Percentiles rank a stretch among this genome's conserved stretches.
phyloP scores from a whole-genome alignment of 129 eudicot species.

The sunflower (Helianthus annuus) region DNA sequence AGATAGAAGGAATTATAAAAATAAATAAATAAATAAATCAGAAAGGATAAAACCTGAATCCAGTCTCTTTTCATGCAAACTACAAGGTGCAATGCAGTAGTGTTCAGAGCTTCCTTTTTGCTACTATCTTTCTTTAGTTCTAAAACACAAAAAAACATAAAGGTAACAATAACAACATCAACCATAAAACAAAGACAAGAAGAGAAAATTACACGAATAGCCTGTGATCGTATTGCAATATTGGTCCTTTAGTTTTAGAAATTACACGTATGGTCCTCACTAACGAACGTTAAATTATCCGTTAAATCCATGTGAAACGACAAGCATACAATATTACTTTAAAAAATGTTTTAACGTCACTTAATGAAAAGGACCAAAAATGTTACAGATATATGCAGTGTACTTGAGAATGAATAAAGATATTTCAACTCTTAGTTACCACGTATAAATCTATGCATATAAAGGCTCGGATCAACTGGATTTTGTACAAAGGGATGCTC shows the following conservation, averaged over 20 bases:
- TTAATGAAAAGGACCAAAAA: not conserved
- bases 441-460: slow-evolving; percentile 62
- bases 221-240: not conserved
- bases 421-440: slow-evolving; percentile 40
- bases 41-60: slow-evolving; percentile 59
- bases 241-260: not conserved
- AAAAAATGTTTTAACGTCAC: not conserved
- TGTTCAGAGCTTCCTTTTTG: slow-evolving; percentile 37
- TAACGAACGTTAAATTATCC: not conserved
- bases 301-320: not conserved
- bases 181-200: slow-evolving; percentile 7
- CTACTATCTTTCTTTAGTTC: slow-evolving; percentile 40
- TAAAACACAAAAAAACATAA: slow-evolving; percentile 20
- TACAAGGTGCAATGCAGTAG: slow-evolving; percentile 61
- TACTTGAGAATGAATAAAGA: not conserved
- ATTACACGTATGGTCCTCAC: not conserved
- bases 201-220: not conserved
- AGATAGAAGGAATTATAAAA: not conserved
- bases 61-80: slow-evolving; percentile 77
- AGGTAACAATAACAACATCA: slow-evolving; percentile 10
- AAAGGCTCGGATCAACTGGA: slow-evolving; percentile 83
- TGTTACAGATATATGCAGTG: not conserved
- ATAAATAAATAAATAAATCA: not conserved
- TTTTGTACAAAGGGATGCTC: slow-evolving; percentile 68
- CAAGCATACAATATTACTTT: not conserved